phyloP scores from a whole-genome alignment of 208 protist genomes.

The Trypanosoma scelopori region DNA sequence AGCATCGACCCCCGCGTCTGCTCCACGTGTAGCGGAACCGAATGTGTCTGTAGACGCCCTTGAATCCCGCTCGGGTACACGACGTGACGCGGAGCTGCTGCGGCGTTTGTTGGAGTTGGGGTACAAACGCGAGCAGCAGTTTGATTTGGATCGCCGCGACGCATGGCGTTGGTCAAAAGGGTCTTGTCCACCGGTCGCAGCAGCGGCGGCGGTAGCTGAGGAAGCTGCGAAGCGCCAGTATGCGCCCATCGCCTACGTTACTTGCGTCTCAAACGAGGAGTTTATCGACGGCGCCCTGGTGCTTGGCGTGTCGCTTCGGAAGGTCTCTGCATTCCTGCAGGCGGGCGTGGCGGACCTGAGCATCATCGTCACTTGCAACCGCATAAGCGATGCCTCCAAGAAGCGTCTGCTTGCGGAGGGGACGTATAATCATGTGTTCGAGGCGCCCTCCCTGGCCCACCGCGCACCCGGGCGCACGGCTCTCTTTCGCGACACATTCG shows the following conservation, averaged over 20 bases:
- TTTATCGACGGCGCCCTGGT: conserved; percentile 42
- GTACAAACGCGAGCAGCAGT: conserved; percentile 1
- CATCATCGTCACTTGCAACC: conserved; percentile 17
- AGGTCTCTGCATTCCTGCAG: conserved; percentile 17
- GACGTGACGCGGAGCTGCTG: background rate
- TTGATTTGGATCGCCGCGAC: background rate
- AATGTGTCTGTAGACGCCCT: no score
- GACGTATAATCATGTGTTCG: conserved; percentile 27
- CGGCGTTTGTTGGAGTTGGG: conserved; percentile 1
- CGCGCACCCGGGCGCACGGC: background rate
- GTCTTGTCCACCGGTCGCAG: conserved; percentile 6
- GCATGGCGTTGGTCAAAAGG: background rate
- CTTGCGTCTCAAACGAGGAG: conserved; percentile 34
- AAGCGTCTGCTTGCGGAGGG: conserved; percentile 14
- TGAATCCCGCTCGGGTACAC: no score
- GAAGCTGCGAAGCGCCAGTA: background rate
- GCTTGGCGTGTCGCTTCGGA: conserved; percentile 25
- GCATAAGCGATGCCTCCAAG: conserved; percentile 11
- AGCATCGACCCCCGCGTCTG: no score
- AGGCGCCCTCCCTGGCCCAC: conserved; percentile 20
- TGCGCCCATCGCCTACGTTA: conserved; percentile 30
- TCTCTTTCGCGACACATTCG: conserved; percentile 29
- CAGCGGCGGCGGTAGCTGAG: no score
- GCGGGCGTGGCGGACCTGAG: conserved; percentile 20
- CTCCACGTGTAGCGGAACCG: no score